phyloP scores from a whole-genome alignment of 2,329 filamentous ascomycete genomes.

The Chaetomium olivaceum region DNA sequence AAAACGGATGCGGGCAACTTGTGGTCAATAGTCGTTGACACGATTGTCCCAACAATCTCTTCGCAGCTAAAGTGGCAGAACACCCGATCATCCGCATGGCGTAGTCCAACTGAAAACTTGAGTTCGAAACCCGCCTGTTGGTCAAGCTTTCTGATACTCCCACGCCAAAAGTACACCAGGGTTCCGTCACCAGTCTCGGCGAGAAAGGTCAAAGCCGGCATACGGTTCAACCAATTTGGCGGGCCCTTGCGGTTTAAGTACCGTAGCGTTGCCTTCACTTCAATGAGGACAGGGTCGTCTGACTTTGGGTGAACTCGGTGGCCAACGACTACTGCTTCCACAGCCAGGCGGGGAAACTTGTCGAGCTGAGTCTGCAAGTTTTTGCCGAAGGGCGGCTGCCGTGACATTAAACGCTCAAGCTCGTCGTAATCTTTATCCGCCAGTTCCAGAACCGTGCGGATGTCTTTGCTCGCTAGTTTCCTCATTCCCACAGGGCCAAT shows the following conservation, averaged over 20 bases:
- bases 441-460: slow-evolving; percentile 72
- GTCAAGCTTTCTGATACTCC: slow-evolving; percentile 65
- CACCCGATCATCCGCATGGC: slow-evolving; percentile 56
- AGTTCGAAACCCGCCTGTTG: slow-evolving; percentile 58
- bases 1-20: slow-evolving; percentile 28
- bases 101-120: slow-evolving; percentile 58
- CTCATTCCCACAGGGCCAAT: slow-evolving; percentile 75
- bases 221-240: slow-evolving; percentile 62
- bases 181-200: slow-evolving; percentile 69
- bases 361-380: slow-evolving; percentile 65
- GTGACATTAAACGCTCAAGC: slow-evolving; percentile 75
- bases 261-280: slow-evolving; percentile 66
- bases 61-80: slow-evolving; percentile 78
- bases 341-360: slow-evolving; percentile 64
- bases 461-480: slow-evolving; percentile 69
- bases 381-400: slow-evolving; percentile 80
- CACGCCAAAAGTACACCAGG: slow-evolving; percentile 67
- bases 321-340: slow-evolving; percentile 42
- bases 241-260: slow-evolving; percentile 67
- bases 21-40: slow-evolving; percentile 36
- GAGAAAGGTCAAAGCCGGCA: slow-evolving; percentile 71
- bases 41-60: slow-evolving; percentile 68
- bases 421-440: slow-evolving; percentile 64
- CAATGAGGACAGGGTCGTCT: slow-evolving; percentile 54
- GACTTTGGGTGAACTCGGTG: slow-evolving; percentile 38